Conservation (phyloP, 345 rosid species). For the Lepidium africanum region DNA sequence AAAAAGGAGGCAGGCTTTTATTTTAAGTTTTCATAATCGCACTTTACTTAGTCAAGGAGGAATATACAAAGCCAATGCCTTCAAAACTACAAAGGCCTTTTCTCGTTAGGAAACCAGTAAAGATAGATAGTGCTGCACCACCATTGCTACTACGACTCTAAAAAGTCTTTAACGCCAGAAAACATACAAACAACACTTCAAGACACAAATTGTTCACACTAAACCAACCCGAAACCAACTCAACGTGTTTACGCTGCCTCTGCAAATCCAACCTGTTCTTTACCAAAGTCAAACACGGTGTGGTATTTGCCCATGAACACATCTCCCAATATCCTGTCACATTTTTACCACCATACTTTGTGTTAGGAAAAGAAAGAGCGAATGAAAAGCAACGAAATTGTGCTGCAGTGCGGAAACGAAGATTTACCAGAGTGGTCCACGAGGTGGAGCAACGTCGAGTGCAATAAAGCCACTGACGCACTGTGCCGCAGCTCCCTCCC, state of each 20-base stretch:
- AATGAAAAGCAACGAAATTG: neutral
- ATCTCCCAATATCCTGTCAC: conserved; percentile 86
- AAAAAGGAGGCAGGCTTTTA: conserved; percentile 8
- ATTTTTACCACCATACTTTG: neutral
- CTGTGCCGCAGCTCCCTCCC: conserved; percentile 65
- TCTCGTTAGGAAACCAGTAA: neutral
- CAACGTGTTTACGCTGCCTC: conserved; percentile 51
- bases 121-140: conserved; percentile 10
- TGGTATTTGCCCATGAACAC: conserved; percentile 91
- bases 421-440: conserved; percentile 86
- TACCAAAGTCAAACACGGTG: conserved; percentile 80
- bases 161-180: conserved; percentile 5
- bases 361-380: neutral
- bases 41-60: conserved; percentile 2
- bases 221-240: neutral
- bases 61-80: conserved; percentile 35
- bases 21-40: conserved; percentile 19
- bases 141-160: conserved; percentile 19
- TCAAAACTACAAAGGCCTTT: conserved; percentile 31
- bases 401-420: neutral
- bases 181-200: conserved; percentile 21
- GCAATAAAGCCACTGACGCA: conserved; percentile 91
- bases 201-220: conserved; percentile 16
- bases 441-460: conserved; percentile 79
- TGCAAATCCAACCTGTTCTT: conserved; percentile 77